Conservation (phyloP, 2,329 filamentous ascomycete genomes). For the Ascochyta clinopodiicola region DNA sequence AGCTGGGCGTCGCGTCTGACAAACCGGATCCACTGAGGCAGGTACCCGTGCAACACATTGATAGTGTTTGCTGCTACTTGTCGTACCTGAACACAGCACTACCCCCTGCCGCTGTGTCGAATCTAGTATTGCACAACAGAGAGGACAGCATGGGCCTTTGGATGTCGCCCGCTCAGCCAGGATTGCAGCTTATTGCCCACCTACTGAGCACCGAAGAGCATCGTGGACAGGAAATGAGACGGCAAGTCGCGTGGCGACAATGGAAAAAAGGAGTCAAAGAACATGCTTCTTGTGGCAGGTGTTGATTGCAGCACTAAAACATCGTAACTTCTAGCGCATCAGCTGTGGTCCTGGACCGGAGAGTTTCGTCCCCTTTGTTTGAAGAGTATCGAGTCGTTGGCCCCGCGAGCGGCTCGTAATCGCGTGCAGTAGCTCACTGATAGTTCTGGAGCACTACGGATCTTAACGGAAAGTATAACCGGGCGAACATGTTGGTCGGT, state of each 20-base stretch:
- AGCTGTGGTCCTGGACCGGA: background rate
- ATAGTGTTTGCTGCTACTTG: background rate
- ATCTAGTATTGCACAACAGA: background rate
- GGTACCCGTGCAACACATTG: constrained; percentile 2
- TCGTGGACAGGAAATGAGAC: background rate
- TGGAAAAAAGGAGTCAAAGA: background rate
- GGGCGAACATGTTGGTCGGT: background rate
- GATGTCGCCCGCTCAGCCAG: background rate
- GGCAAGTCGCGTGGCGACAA: background rate
- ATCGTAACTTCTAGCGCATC: constrained; percentile 6
- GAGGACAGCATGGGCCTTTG: background rate
- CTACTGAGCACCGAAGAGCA: background rate
- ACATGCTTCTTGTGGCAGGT: constrained; percentile 17
- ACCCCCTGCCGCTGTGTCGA: background rate
- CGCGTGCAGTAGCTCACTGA: constrained; percentile 5
- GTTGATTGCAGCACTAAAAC: constrained; percentile 23
- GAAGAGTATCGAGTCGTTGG: background rate
- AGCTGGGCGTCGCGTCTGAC: background rate
- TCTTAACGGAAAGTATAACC: background rate
- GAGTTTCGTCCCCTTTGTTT: background rate
- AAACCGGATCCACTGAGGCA: constrained; percentile 5
- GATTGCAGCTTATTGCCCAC: background rate
- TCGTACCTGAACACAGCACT: background rate
- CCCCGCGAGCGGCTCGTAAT: constrained; percentile 7
- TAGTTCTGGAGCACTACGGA: constrained; percentile 1